Evolutionary conservation across 768 basidiomycete species (phyloP).

Genomic region (Rubroboletus pulcherrimus): DNA sequence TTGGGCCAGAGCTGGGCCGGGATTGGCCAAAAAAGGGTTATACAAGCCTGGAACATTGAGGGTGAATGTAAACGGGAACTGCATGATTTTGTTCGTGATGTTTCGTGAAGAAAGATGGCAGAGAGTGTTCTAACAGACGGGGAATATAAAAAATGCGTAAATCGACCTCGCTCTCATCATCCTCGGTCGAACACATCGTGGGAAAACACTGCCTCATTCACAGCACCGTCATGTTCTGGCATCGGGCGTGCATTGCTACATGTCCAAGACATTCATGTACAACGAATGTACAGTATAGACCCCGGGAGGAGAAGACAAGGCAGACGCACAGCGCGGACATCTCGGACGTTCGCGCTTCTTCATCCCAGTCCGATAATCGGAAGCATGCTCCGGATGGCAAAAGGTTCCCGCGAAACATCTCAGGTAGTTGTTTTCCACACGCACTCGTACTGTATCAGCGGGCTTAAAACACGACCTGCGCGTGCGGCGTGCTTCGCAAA

Average conservation of each 20-base stretch:
- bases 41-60: constrained; percentile 60
- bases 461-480: background rate
- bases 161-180: background rate
- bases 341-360: background rate
- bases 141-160: background rate
- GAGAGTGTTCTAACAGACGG: background rate
- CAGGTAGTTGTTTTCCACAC: background rate
- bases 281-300: background rate
- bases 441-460: background rate
- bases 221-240: background rate
- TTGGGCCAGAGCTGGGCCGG: constrained; percentile 15
- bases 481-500: background rate
- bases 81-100: constrained; percentile 34
- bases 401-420: background rate
- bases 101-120: constrained; percentile 18
- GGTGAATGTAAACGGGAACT: constrained; percentile 72
- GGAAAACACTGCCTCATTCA: constrained; percentile 6
- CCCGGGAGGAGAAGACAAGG: background rate
- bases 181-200: background rate
- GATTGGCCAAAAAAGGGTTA: constrained; percentile 54
- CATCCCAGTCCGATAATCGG: background rate
- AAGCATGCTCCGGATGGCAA: no score
- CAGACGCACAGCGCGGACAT: background rate
- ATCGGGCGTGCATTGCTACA: background rate
- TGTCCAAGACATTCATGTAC: background rate